These are phyloP conservation scores for Solanum dulcamara DNA, from an alignment of 257 asterid species.

Conservation along the genomic window DNA sequence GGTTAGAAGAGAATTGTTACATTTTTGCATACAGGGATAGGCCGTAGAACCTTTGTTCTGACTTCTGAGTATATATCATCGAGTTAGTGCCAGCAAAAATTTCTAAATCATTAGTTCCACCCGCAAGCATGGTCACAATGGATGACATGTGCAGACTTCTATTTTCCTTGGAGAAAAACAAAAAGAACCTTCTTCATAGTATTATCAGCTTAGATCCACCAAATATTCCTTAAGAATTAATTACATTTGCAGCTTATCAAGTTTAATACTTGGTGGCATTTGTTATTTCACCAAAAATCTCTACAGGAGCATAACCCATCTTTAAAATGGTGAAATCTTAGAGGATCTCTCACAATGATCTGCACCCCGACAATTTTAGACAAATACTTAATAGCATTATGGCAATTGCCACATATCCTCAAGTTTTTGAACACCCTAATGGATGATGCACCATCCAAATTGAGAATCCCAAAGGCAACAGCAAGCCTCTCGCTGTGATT, in stretches of 20 bases:
- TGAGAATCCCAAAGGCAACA: constrained; percentile 59
- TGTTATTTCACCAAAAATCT: constrained; percentile 17
- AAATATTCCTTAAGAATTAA: neutral
- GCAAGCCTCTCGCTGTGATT: constrained; percentile 73
- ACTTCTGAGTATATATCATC: neutral
- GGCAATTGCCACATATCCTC: constrained; percentile 24
- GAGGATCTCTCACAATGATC: constrained; percentile 15
- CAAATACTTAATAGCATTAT: constrained; percentile 41
- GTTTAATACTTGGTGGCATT: neutral
- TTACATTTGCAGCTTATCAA: neutral
- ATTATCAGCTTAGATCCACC: neutral
- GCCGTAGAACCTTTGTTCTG: neutral
- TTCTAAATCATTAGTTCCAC: neutral
- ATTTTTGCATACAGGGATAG: neutral
- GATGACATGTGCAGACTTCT: neutral
- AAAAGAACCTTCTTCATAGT: neutral
- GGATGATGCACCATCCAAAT: constrained; percentile 44
- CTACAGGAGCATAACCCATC: constrained; percentile 20
- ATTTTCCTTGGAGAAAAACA: neutral
- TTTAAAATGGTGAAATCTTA: constrained; percentile 20
- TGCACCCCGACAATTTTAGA: constrained; percentile 12
- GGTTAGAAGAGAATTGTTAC: neutral
- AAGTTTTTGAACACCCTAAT: constrained; percentile 51
- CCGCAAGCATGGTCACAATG: neutral
- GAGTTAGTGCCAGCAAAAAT: neutral